A percentile compares a stretch with the other conserved stretches of the same genome.
phyloP scores from a whole-genome alignment of 2,329 filamentous ascomycete genomes.

The Blastomyces gilchristii region DNA sequence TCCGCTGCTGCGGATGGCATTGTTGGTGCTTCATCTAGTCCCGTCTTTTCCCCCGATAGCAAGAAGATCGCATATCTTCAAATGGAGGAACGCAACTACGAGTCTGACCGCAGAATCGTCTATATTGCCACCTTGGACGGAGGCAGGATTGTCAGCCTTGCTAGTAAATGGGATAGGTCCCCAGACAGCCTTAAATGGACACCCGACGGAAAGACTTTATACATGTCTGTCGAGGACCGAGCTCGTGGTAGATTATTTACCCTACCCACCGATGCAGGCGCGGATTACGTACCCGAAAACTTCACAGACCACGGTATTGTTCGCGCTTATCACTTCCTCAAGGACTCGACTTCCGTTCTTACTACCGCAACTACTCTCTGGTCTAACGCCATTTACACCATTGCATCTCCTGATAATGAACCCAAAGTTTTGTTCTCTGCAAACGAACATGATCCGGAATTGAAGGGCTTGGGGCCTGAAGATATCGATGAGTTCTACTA shows the following conservation, averaged over 20 bases:
- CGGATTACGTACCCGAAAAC: constrained; percentile 27
- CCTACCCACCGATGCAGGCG: constrained; percentile 25
- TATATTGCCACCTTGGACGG: constrained; percentile 33
- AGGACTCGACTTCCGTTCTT: constrained; percentile 23
- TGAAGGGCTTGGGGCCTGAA: constrained; percentile 26
- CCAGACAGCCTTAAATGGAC: constrained; percentile 44
- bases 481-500: constrained; percentile 32
- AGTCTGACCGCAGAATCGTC: constrained; percentile 57
- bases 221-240: constrained; percentile 62
- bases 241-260: constrained; percentile 43
- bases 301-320: constrained; percentile 29
- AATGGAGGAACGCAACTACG: constrained; percentile 68
- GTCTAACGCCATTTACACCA: constrained; percentile 29
- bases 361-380: constrained; percentile 28
- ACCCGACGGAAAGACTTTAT: constrained; percentile 50
- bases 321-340: constrained; percentile 23
- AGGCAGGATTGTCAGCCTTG: constrained; percentile 30
- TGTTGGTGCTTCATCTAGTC: constrained; percentile 51
- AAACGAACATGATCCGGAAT: constrained; percentile 32
- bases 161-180: constrained; percentile 43
- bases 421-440: constrained; percentile 26
- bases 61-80: constrained; percentile 63
- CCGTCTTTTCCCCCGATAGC: constrained; percentile 65
- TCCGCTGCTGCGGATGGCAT: constrained; percentile 39
- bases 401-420: constrained; percentile 22